Conservation (phyloP, 2,329 filamentous ascomycete genomes). For the Fonsecaea pedrosoi region DNA sequence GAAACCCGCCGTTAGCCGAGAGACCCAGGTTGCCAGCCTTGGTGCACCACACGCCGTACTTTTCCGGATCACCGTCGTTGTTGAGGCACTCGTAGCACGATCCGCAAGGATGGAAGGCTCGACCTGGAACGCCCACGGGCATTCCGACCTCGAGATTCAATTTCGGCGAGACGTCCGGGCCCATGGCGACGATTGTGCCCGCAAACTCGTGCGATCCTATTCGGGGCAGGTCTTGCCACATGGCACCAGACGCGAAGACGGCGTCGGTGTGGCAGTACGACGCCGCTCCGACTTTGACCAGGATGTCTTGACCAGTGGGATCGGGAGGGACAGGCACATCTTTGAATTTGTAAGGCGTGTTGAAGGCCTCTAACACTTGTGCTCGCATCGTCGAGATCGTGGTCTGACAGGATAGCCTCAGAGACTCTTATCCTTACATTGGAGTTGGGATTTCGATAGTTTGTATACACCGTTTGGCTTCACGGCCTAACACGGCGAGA, state of each 20-base stretch:
- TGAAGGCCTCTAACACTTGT: slow-evolving; percentile 32
- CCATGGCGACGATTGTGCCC: slow-evolving; percentile 48
- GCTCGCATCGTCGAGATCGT: slow-evolving; percentile 23
- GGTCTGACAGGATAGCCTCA: background rate
- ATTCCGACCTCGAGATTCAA: slow-evolving; percentile 12
- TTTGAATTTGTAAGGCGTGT: slow-evolving; percentile 29
- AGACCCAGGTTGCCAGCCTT: slow-evolving; percentile 25
- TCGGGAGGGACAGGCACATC: background rate
- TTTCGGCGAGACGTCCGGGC: slow-evolving; percentile 1
- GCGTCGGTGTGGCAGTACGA: slow-evolving; percentile 56
- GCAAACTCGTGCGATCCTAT: slow-evolving; percentile 56
- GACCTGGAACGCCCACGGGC: slow-evolving; percentile 22
- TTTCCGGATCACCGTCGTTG: slow-evolving; percentile 38
- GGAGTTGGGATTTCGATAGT: background rate
- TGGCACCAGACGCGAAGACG: slow-evolving; percentile 47
- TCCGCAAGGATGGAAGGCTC: slow-evolving; percentile 22
- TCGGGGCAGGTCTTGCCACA: slow-evolving; percentile 49
- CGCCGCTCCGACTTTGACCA: slow-evolving; percentile 49
- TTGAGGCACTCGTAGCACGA: slow-evolving; percentile 40
- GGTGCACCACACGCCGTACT: slow-evolving; percentile 24
- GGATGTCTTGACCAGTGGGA: slow-evolving; percentile 10
- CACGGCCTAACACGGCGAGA: background rate
- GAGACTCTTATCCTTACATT: background rate
- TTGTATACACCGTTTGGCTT: background rate
- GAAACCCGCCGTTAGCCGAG: slow-evolving; percentile 32